A percentile compares a stretch with the other conserved stretches of the same genome.
Evolutionary conservation across 352 stramenopile species (phyloP).

Genomic region (Pythium sp.): DNA sequence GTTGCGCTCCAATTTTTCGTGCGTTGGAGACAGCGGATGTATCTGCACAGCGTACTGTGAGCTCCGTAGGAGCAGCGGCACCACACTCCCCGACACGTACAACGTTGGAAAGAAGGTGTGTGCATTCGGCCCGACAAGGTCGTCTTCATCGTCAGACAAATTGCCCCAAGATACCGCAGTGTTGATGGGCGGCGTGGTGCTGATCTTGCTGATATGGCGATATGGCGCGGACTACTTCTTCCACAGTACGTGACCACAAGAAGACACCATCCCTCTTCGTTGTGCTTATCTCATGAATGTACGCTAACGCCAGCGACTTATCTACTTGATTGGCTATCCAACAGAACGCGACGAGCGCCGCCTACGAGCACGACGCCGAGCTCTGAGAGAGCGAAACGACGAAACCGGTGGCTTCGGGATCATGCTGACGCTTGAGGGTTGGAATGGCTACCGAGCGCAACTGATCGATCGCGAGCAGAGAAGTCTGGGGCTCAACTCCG

Average conservation of each 20-base stretch:
- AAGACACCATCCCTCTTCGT: no score
- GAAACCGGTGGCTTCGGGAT: conserved; percentile 19
- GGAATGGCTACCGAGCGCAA: conserved; percentile 31
- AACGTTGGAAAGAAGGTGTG: no score
- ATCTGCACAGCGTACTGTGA: conserved; percentile 41
- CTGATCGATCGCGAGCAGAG: no score
- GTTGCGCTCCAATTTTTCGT: conserved; percentile 18
- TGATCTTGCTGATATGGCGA: no score
- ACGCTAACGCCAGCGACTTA: no score
- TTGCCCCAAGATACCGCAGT: background rate
- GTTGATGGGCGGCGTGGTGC: no score
- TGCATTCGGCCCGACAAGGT: no score
- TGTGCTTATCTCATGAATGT: background rate
- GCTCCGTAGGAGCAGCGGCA: conserved; percentile 8
- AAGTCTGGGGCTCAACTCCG: no score
- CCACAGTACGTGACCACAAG: no score
- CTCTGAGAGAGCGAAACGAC: conserved; percentile 12
- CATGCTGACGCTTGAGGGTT: conserved; percentile 37
- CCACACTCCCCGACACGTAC: background rate
- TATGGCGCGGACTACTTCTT: no score
- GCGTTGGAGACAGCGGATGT: conserved; percentile 32
- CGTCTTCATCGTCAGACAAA: no score
- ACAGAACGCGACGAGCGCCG: conserved; percentile 2
- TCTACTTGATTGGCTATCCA: no score
- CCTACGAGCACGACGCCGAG: conserved; percentile 4